A percentile compares a stretch with the other conserved stretches of the same genome.
phyloP scores from a whole-genome alignment of 2,329 filamentous ascomycete species.

The Trichoderma sp. region DNA sequence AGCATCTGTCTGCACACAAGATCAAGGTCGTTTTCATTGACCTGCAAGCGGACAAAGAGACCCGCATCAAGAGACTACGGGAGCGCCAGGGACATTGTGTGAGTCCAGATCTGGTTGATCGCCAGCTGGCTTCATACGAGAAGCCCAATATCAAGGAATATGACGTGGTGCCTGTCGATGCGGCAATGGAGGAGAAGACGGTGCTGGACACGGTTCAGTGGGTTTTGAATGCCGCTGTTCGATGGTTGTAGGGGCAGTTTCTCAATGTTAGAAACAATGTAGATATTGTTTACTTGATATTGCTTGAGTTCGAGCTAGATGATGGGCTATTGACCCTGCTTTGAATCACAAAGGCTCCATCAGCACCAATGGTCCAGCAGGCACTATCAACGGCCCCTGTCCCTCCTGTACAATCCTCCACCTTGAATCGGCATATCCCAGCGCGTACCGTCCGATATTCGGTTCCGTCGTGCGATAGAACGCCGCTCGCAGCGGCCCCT shows the following conservation, averaged over 20 bases:
- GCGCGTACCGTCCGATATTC: constrained; percentile 39
- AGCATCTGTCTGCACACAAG: not conserved
- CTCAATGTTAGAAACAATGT: not conserved
- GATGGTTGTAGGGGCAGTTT: not conserved
- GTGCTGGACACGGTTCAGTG: not conserved
- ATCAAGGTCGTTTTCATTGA: not conserved
- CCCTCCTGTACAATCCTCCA: constrained; percentile 36
- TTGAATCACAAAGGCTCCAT: constrained; percentile 28
- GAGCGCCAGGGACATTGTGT: not conserved
- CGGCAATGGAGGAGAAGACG: not conserved
- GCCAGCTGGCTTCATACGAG: not conserved
- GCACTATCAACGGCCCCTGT: constrained; percentile 37
- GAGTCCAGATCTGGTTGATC: not conserved
- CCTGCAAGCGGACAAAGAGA: not conserved
- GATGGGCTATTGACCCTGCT: no score
- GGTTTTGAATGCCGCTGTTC: not conserved
- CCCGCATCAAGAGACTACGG: not conserved
- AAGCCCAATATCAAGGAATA: not conserved
- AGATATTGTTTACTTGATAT: no score
- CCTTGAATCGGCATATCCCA: constrained; percentile 37
- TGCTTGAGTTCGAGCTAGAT: no score
- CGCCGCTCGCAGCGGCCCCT: constrained; percentile 50
- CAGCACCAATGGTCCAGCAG: constrained; percentile 33
- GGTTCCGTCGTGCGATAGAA: constrained; percentile 71
- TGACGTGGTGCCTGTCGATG: not conserved